phyloP scores from a whole-genome alignment of 2,329 filamentous ascomycete genomes.

The Diaporthe sp. region DNA sequence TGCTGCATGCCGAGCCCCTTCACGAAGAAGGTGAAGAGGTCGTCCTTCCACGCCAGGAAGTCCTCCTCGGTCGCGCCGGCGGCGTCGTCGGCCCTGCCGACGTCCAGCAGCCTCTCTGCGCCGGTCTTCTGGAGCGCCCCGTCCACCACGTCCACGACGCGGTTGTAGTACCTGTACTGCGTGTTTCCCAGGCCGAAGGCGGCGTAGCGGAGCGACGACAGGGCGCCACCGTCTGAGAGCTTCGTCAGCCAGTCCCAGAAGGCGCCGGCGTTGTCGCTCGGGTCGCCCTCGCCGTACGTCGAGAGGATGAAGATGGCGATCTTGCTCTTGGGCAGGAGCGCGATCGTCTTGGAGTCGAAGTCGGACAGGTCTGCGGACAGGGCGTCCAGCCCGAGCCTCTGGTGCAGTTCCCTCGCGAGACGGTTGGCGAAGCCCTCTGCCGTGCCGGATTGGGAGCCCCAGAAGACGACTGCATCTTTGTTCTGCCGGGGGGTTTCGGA shows the following conservation, averaged over 20 bases:
- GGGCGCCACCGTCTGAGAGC: not conserved
- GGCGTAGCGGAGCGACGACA: constrained; percentile 15
- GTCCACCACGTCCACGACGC: constrained; percentile 48
- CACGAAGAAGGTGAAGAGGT: constrained; percentile 42
- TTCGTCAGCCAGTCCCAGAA: constrained; percentile 48
- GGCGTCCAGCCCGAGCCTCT: constrained; percentile 54
- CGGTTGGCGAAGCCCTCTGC: constrained; percentile 57
- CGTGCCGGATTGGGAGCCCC: constrained; percentile 62
- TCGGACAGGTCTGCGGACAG: constrained; percentile 60
- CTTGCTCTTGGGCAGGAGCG: constrained; percentile 44
- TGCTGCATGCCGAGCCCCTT: constrained; percentile 43
- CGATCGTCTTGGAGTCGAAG: constrained; percentile 57
- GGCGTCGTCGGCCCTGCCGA: constrained; percentile 50
- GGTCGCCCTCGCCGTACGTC: constrained; percentile 57
- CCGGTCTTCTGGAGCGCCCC: constrained; percentile 44
- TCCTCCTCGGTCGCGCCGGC: constrained; percentile 51
- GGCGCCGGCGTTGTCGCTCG: constrained; percentile 51
- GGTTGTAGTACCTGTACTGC: constrained; percentile 55
- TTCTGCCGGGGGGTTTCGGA: not conserved
- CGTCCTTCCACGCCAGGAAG: constrained; percentile 52
- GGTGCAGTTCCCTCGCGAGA: constrained; percentile 53
- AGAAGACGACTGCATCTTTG: constrained; percentile 54
- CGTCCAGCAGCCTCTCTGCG: constrained; percentile 45
- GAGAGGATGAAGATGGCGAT: constrained; percentile 53
- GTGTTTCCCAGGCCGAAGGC: constrained; percentile 54